These are phyloP conservation scores for Dorcoceras hygrometricum DNA, from an alignment of 257 asterid species.

Conservation along the genomic window DNA sequence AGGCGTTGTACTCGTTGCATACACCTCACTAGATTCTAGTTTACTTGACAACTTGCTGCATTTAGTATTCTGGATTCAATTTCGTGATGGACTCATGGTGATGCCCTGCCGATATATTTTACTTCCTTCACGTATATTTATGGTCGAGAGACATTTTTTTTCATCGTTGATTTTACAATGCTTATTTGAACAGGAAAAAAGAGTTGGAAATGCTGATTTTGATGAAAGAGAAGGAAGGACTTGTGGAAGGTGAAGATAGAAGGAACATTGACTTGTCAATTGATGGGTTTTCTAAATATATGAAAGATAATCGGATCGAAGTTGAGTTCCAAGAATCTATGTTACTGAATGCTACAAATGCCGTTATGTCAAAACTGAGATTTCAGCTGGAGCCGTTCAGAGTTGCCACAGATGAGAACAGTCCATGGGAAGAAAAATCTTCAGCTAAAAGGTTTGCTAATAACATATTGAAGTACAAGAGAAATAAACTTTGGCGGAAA, in stretches of 20 bases:
- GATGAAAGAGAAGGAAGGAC: constrained; percentile 42
- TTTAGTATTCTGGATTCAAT: too few relatives aligned
- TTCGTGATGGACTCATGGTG: too few relatives aligned
- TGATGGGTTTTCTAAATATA: constrained; percentile 36
- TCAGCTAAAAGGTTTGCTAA: constrained; percentile 58
- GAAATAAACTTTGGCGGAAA: constrained; percentile 84
- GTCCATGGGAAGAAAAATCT: constrained; percentile 90
- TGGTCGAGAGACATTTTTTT: neutral
- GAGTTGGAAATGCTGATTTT: constrained; percentile 49
- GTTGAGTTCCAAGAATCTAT: constrained; percentile 48
- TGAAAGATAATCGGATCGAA: constrained; percentile 42
- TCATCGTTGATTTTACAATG: constrained; percentile 13
- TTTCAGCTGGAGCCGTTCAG: constrained; percentile 85
- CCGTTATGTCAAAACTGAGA: constrained; percentile 53
- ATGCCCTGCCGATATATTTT: neutral
- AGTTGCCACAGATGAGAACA: constrained; percentile 58
- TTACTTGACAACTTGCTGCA: too few relatives aligned
- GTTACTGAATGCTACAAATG: constrained; percentile 63
- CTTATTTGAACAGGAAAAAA: constrained; percentile 42
- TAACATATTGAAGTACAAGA: constrained; percentile 63
- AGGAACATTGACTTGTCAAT: constrained; percentile 28
- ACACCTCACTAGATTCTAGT: too few relatives aligned
- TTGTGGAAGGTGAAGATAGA: constrained; percentile 31
- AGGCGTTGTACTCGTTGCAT: too few relatives aligned
- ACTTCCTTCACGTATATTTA: neutral